Percentiles rank a stretch among this genome's conserved stretches.
Evolutionary conservation across 331 rosid species (phyloP).

Genomic region (Telfairia occidentalis): DNA sequence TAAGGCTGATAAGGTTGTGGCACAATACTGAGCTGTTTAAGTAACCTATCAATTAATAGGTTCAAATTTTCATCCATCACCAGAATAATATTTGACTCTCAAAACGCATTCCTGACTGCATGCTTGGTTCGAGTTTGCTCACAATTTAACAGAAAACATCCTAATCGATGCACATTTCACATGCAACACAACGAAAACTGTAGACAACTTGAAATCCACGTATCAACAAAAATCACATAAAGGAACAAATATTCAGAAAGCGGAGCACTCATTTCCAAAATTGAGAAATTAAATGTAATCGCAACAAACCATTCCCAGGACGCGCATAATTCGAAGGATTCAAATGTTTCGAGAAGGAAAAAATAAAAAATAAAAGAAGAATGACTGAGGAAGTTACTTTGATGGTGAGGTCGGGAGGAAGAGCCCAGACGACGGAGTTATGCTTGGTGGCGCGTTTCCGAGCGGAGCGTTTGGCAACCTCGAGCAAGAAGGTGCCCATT

Average conservation of each 20-base stretch:
- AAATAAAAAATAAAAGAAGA: neutral
- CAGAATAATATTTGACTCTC: neutral
- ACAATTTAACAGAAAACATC: neutral
- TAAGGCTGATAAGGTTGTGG: neutral
- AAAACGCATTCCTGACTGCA: neutral
- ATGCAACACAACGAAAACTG: neutral
- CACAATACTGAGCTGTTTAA: too few relatives aligned
- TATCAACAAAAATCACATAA: neutral
- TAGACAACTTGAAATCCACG: neutral
- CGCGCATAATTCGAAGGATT: neutral
- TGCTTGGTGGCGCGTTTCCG: conserved; percentile 71
- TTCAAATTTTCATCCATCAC: neutral
- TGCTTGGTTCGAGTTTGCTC: neutral
- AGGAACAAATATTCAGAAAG: neutral
- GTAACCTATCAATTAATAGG: too few relatives aligned
- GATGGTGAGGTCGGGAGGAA: conserved; percentile 91
- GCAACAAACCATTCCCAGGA: neutral
- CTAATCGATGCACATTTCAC: neutral
- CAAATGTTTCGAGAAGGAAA: neutral
- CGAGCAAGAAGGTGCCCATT: conserved; percentile 54
- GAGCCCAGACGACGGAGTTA: conserved; percentile 69
- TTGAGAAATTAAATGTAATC: neutral
- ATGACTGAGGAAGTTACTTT: conserved; percentile 31
- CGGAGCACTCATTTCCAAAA: neutral
- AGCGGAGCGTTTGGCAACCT: conserved; percentile 66